Base-by-base conservation (phyloP, 2,329 filamentous ascomycete species). In the Rutstroemia sp. region DNA sequence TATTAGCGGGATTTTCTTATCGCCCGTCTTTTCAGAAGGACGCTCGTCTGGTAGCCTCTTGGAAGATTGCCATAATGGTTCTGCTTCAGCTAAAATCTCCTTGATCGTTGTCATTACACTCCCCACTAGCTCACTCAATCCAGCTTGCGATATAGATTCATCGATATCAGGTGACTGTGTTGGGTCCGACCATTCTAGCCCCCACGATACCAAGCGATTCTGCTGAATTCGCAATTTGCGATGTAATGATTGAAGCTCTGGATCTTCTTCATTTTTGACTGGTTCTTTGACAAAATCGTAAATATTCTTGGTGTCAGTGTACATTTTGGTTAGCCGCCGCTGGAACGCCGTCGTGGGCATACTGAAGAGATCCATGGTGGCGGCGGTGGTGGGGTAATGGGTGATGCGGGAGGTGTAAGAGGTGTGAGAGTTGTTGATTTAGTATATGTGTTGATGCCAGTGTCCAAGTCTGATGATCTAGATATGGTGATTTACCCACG, bases 71-170 rank as follows among this genome's bases (percentile, higher is more conserved):
- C 86, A 88, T 57, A 92, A 78, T 5, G 82, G 80, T 67, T 92
- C 87, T 1, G 86, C 85, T 70, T 92, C 87, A 56, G 87, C 85
- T 46, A 90, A 74, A 51, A 89, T 88, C 64, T 90, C 87, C 67
- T 89, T 89, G 68, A 92, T 90, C 50, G 87, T 91, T 16, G 81
- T 82, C 78, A 92, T 83, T 65, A 92, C 87, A 68, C 86, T 89
- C 57, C 83, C 83, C 52, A 92, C 88, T 1, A 89, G 81, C 68
- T 91, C 87, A 58, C 85, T 88, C 55, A 92, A 73, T 21, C 88
- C 88, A 52, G 86, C 85, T 68, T 87, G 84, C 64, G 87, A 88
- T 8, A 86, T 75, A 14, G 81, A 82, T 65, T 84, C 82, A 65
- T 86, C 83, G 60, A 92, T 91, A 69, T 88, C 83, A 65, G 82